These are phyloP conservation scores for Pichia nanzhaoensis DNA, from an alignment of 805 yeast species.

Conservation along the genomic window DNA sequence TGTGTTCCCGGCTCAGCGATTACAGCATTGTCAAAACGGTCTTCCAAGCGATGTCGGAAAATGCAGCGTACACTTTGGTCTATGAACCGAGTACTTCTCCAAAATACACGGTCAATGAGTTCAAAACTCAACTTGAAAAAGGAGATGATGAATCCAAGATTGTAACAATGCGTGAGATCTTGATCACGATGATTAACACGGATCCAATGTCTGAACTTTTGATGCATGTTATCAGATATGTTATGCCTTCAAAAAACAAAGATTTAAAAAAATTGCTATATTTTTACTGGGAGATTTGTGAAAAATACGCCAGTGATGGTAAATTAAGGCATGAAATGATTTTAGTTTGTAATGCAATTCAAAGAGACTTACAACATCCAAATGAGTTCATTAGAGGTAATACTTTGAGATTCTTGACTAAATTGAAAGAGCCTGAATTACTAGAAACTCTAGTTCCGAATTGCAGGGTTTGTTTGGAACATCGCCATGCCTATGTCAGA, in stretches of 20 bases:
- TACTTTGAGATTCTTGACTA: slow-evolving; percentile 84
- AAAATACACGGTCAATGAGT: slow-evolving; percentile 62
- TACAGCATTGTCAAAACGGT: too few relatives aligned
- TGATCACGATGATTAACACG: slow-evolving; percentile 84
- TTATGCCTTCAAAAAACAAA: slow-evolving; percentile 92
- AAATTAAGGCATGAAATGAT: slow-evolving; percentile 98
- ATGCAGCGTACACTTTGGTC: slow-evolving; percentile 12
- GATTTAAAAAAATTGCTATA: slow-evolving; percentile 87
- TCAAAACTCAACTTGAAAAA: slow-evolving; percentile 73
- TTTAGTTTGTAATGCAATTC: slow-evolving; percentile 94
- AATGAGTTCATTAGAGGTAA: slow-evolving; percentile 96
- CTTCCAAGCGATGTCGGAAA: not conserved
- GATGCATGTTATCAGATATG: slow-evolving; percentile 95
- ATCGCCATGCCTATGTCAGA: slow-evolving; percentile 96
- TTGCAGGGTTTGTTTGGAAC: slow-evolving; percentile 84
- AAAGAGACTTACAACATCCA: slow-evolving; percentile 96
- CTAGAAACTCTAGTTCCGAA: slow-evolving; percentile 94
- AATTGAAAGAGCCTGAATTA: slow-evolving; percentile 86
- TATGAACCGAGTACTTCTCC: slow-evolving; percentile 52
- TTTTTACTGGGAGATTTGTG: slow-evolving; percentile 97
- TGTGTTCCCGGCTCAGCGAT: too few relatives aligned
- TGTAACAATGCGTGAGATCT: slow-evolving; percentile 81
- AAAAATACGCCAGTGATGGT: slow-evolving; percentile 81
- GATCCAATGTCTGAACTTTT: slow-evolving; percentile 87
- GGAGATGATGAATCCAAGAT: slow-evolving; percentile 85